phyloP scores from a whole-genome alignment of 306 rosid genomes.

The Delonix regia region DNA sequence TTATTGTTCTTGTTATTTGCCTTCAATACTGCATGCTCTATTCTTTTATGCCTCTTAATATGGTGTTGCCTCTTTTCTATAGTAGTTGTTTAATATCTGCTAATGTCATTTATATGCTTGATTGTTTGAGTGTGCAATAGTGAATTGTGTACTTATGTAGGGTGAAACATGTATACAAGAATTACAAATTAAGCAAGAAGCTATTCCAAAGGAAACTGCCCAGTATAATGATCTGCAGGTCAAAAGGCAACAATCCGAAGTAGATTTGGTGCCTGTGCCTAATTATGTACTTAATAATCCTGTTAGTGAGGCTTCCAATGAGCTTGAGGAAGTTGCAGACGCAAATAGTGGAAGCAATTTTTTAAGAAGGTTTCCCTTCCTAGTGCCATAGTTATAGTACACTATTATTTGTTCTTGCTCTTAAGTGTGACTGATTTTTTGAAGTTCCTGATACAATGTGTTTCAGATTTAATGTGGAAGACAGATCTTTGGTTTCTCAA shows the following conservation, averaged over 20 bases:
- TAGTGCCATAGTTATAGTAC: slow-evolving; percentile 31
- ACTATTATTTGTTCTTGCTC: slow-evolving; percentile 26
- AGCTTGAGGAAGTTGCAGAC: slow-evolving; percentile 49
- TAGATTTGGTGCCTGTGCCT: slow-evolving; percentile 48
- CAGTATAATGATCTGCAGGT: slow-evolving; percentile 29
- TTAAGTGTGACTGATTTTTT: slow-evolving; percentile 20
- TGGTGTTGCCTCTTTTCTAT: not conserved
- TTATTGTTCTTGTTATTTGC: not conserved
- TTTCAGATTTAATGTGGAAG: slow-evolving; percentile 74
- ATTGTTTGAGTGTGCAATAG: slow-evolving; percentile 25
- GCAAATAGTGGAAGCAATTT: slow-evolving; percentile 58
- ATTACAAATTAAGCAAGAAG: slow-evolving; percentile 43
- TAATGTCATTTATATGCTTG: slow-evolving; percentile 16
- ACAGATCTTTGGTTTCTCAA: slow-evolving; percentile 78
- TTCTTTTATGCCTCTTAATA: not conserved
- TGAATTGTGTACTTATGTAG: slow-evolving; percentile 50
- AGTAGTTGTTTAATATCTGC: slow-evolving; percentile 9
- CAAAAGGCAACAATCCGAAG: slow-evolving; percentile 41
- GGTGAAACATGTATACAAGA: slow-evolving; percentile 54
- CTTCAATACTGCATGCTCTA: not conserved
- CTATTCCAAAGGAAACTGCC: slow-evolving; percentile 42
- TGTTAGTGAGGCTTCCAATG: slow-evolving; percentile 48
- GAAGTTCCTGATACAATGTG: slow-evolving; percentile 30
- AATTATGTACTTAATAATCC: slow-evolving; percentile 39
- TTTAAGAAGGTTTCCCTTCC: slow-evolving; percentile 67